Evolutionary conservation across 495 filamentous ascomycete genomes (phyloP).

Genomic region (Glutinoglossum americanum): DNA sequence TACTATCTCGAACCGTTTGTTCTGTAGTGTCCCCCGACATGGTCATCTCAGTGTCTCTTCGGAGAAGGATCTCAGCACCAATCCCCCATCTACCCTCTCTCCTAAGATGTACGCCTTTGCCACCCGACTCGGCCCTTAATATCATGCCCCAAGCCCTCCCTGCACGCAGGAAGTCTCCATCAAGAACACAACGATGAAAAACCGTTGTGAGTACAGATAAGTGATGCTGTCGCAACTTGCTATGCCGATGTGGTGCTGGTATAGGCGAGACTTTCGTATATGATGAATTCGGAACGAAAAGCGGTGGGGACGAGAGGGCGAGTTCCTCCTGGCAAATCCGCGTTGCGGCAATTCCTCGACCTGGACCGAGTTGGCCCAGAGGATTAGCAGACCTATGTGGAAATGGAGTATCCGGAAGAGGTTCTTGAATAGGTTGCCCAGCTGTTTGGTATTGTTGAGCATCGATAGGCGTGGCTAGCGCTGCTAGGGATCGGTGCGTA

Average conservation of each 20-base stretch:
- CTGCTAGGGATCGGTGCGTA: background rate
- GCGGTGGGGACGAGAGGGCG: constrained; percentile 1
- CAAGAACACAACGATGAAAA: constrained; percentile 36
- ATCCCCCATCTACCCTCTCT: constrained; percentile 40
- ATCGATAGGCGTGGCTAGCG: background rate
- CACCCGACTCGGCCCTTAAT: constrained; percentile 30
- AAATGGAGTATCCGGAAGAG: background rate
- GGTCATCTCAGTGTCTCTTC: constrained; percentile 19
- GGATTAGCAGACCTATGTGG: background rate
- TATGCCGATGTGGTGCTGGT: background rate
- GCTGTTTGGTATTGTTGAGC: background rate
- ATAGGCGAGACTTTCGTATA: background rate
- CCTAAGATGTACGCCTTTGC: constrained; percentile 32
- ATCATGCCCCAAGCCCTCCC: constrained; percentile 42
- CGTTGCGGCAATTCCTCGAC: background rate
- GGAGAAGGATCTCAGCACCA: constrained; percentile 44
- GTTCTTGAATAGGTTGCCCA: background rate
- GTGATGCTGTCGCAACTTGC: constrained; percentile 29
- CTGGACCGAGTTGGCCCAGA: background rate
- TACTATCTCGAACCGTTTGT: background rate
- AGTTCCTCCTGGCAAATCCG: constrained; percentile 1
- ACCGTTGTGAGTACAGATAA: constrained; percentile 34
- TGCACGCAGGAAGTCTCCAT: constrained; percentile 39
- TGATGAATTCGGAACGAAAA: constrained; percentile 1
- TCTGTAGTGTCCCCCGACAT: background rate